These are phyloP conservation scores for Hypoxylon fuscum DNA, from an alignment of 495 filamentous ascomycete species.

Conservation along the genomic window DNA sequence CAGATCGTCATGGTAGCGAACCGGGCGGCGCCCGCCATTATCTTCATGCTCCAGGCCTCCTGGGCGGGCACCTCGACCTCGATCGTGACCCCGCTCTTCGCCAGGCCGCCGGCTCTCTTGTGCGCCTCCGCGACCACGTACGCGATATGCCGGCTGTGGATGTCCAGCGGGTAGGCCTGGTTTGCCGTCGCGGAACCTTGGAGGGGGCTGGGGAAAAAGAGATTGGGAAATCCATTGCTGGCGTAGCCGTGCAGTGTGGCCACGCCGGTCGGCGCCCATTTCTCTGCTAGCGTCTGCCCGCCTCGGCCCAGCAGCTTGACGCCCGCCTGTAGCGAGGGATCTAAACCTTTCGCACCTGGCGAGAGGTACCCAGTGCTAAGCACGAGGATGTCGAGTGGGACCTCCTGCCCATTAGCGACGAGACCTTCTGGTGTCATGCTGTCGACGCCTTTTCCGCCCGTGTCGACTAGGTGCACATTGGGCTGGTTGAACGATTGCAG, in stretches of 20 bases:
- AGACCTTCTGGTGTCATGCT: conserved; percentile 49
- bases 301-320: conserved; percentile 53
- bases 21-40: conserved; percentile 50
- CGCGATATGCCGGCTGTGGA: conserved; percentile 50
- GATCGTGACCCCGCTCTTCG: conserved; percentile 41
- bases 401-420: conserved; percentile 49
- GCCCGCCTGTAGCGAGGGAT: conserved; percentile 45
- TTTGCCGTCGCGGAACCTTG: conserved; percentile 56
- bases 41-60: conserved; percentile 57
- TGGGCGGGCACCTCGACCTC: conserved; percentile 55
- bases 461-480: conserved; percentile 62
- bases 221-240: conserved; percentile 60
- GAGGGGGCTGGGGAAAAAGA: conserved; percentile 55
- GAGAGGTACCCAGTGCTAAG: conserved; percentile 58
- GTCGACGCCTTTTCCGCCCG: conserved; percentile 60
- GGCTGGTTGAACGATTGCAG: conserved; percentile 55
- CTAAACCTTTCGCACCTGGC: conserved; percentile 42
- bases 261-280: conserved; percentile 48
- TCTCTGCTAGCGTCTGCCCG: conserved; percentile 54
- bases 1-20: conserved; percentile 56
- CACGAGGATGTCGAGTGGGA: conserved; percentile 59
- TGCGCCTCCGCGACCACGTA: conserved; percentile 59
- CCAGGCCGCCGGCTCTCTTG: conserved; percentile 34
- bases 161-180: conserved; percentile 53
- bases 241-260: conserved; percentile 60